These are phyloP conservation scores for Nadsonia commutata DNA, from an alignment of 1,139 yeast genomes.

Conservation along the genomic window DNA sequence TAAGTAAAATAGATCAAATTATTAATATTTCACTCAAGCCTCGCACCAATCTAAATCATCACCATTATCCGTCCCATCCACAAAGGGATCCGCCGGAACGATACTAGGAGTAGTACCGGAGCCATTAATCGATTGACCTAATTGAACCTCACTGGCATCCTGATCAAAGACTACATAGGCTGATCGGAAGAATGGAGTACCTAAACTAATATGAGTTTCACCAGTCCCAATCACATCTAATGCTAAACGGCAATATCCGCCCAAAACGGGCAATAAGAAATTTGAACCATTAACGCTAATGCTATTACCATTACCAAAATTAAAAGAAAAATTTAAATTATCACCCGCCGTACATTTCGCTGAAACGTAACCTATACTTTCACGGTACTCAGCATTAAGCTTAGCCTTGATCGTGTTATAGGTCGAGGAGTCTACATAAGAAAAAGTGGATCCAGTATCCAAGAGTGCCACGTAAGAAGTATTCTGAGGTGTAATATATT, in stretches of 20 bases:
- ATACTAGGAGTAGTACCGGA: background rate
- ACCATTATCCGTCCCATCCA: no score
- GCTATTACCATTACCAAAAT: conserved; percentile 8
- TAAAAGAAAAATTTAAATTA: conserved; percentile 7
- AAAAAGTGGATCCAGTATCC: conserved; percentile 26
- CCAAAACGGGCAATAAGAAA: conserved; percentile 6
- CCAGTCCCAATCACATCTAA: background rate
- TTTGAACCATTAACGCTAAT: conserved; percentile 8
- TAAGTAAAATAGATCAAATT: no score
- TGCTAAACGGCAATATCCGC: background rate
- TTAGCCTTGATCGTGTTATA: conserved; percentile 8
- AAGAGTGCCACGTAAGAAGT: conserved; percentile 24
- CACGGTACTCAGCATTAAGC: conserved; percentile 5
- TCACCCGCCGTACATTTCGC: conserved; percentile 6
- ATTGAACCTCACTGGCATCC: conserved; percentile 3
- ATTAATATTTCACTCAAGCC: no score
- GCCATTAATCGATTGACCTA: conserved; percentile 5
- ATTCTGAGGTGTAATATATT: conserved; percentile 11
- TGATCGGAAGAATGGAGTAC: conserved; percentile 59
- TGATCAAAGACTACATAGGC: conserved; percentile 53
- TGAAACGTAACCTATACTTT: conserved; percentile 7
- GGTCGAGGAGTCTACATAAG: conserved; percentile 2
- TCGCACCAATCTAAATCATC: no score
- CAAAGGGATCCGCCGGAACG: background rate
- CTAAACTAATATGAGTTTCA: conserved; percentile 24